Conservation (phyloP, 805 yeast species). For the Kazachstania bromeliacearum region DNA sequence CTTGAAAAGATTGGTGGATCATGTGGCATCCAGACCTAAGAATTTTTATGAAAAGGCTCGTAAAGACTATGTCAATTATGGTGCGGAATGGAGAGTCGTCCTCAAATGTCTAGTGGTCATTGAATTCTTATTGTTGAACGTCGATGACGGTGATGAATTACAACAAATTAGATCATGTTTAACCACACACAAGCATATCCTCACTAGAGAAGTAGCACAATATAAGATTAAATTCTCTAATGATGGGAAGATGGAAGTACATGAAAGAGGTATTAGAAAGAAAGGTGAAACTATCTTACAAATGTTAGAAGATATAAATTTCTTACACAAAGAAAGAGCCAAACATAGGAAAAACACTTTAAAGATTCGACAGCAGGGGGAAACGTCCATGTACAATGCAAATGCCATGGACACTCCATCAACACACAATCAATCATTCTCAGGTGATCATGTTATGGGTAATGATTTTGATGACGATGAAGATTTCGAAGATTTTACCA, state of each 20-base stretch:
- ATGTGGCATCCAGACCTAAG: conserved; percentile 29
- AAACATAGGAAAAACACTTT: conserved; percentile 22
- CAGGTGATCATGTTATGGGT: conserved; percentile 2
- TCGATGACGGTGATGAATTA: conserved; percentile 26
- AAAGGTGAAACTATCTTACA: conserved; percentile 27
- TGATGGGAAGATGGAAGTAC: conserved; percentile 33
- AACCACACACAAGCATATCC: conserved; percentile 26
- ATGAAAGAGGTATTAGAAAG: conserved; percentile 30
- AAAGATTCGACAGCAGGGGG: conserved; percentile 24
- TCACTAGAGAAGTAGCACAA: conserved; percentile 24
- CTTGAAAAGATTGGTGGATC: conserved; percentile 30
- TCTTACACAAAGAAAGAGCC: conserved; percentile 25
- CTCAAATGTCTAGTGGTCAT: conserved; percentile 31
- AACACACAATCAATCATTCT: conserved; percentile 28
- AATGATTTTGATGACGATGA: conserved; percentile 10
- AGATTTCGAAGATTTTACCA: conserved; percentile 8
- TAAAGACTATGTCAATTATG: conserved; percentile 33
- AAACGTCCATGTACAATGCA: conserved; percentile 18
- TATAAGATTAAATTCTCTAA: conserved; percentile 26
- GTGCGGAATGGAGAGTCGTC: conserved; percentile 35
- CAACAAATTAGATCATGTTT: conserved; percentile 26
- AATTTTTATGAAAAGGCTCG: conserved; percentile 32
- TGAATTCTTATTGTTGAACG: conserved; percentile 28
- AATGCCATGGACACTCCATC: conserved; percentile 30
- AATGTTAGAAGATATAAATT: conserved; percentile 23